Evolutionary conservation across 2,329 filamentous ascomycete genomes (phyloP), one percentile per base, ranked within the genome.

Genomic region (Venturia aucupariae): DNA sequence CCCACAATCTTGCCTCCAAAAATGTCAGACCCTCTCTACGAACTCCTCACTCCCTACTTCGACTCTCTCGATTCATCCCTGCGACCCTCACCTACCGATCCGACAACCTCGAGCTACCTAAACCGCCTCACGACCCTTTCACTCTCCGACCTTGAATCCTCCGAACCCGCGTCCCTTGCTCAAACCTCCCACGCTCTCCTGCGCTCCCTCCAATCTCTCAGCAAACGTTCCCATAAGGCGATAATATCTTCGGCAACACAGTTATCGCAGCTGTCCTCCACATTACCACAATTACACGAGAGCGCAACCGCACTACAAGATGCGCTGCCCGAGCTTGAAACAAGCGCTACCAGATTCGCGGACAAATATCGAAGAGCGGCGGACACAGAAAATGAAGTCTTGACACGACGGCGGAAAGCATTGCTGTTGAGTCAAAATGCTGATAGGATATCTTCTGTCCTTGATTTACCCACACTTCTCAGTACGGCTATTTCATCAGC

Each of bases 381-480:
- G 63, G 86, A 89, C 66, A 88, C 86, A 68, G 82, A 86, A 61
- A 81, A 81, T 66, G 72, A 77, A 11, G 78, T 90, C 0, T 80
- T 97, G 35, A 86, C 87, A 61, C 80, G 87, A 32, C 85, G 94
- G 68, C 90, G 90, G 71, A 87, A 89, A 72, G 89, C 90, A 0
- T 84, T 97, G 71, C 82, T 96, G 27, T 81, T 97, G 19, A 85
- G 90, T 22, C 84, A 90, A 60, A 97, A 97, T 73, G 88, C 93
- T 35, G 93, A 97, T 74, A 86, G 93, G 64, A 82, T 97, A 3
- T 89, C 92, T 38, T 92, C 97, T 73, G 87, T 97, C 39, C 85
- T 99, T 66, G 93, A 97, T 71, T 83, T 99, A 38, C 94, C 94
- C 0, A 86, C 89, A 0, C 79, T 97, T 41, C 83, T 99, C 17